phyloP scores from a whole-genome alignment of 2,329 filamentous ascomycete species.

The Phialocephala sp. region DNA sequence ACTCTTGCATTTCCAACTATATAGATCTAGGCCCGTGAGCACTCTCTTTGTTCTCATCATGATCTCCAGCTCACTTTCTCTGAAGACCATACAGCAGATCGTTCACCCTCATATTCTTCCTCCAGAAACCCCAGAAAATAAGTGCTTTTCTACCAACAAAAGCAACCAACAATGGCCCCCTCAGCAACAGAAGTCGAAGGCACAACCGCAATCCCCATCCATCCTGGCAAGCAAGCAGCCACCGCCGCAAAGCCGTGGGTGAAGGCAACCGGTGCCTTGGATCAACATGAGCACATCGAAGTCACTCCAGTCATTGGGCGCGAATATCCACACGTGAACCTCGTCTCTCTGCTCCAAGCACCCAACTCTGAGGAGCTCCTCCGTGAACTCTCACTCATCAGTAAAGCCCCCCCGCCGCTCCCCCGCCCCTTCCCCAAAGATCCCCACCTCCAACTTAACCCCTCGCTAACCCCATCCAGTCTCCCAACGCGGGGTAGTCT shows the following conservation, averaged over 20 bases:
- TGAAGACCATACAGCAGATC: conserved; percentile 21
- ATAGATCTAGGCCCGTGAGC: background rate
- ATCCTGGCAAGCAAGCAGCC: conserved; percentile 18
- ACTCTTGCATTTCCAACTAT: background rate
- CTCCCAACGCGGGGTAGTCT: conserved; percentile 72
- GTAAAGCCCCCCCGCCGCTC: conserved; percentile 36
- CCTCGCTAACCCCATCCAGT: conserved; percentile 49
- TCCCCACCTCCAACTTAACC: conserved; percentile 55
- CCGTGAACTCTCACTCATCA: conserved; percentile 55
- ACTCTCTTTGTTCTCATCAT: conserved; percentile 6
- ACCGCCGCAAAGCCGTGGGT: conserved; percentile 33
- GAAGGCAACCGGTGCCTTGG: conserved; percentile 37
- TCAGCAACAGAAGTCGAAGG: conserved; percentile 29
- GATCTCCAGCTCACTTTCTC: conserved; percentile 27
- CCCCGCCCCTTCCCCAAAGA: too few species aligned
- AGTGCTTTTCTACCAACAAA: background rate
- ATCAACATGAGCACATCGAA: conserved; percentile 44
- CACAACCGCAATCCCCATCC: conserved; percentile 21
- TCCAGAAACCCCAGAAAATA: background rate
- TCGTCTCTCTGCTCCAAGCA: conserved; percentile 54
- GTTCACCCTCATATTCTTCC: conserved; percentile 17
- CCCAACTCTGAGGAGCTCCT: conserved; percentile 54
- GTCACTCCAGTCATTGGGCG: conserved; percentile 53
- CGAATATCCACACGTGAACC: conserved; percentile 50
- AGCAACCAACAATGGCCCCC: conserved; percentile 24